Percentiles rank a stretch among this genome's conserved stretches.
These are phyloP conservation scores for Pleodorina starrii DNA, from an alignment of 139 green algal species.

Conservation along the genomic window DNA sequence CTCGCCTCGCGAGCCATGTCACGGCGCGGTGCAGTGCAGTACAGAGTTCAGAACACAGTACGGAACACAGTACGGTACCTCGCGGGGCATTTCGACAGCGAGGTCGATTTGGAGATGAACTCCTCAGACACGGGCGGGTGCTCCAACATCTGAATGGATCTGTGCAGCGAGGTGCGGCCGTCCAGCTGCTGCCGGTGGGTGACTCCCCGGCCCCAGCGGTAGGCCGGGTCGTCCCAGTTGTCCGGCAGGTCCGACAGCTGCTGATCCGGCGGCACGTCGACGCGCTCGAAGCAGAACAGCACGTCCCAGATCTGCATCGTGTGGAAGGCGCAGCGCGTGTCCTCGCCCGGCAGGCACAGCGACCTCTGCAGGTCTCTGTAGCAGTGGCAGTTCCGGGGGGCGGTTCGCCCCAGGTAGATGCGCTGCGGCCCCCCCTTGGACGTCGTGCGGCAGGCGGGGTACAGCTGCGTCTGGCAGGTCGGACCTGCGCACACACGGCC, in stretches of 20 bases:
- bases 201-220: not conserved
- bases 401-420: conserved; percentile 14
- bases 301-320: conserved; percentile 3
- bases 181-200: not conserved
- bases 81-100: conserved; percentile 6
- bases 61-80: conserved; percentile 8
- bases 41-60: too few relatives aligned
- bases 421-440: not conserved
- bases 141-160: not conserved
- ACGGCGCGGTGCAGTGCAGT: too few relatives aligned
- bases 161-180: not conserved
- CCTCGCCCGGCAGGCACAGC: not conserved
- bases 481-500: not conserved
- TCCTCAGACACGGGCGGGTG: not conserved
- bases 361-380: not conserved
- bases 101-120: not conserved
- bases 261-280: not conserved
- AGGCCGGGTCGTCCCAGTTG: not conserved
- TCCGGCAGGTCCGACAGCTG: conserved; percentile 42
- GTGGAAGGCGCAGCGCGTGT: conserved; percentile 4
- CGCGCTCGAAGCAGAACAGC: conserved; percentile 21
- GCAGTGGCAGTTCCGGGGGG: conserved; percentile 42
- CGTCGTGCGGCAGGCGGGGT: conserved; percentile 27
- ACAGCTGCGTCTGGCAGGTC: not conserved
- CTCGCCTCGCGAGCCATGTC: too few relatives aligned